Evolutionary conservation across 208 protist species (phyloP), one percentile per base, ranked within the genome.

Genomic region (Leishmania aethiopica): DNA sequence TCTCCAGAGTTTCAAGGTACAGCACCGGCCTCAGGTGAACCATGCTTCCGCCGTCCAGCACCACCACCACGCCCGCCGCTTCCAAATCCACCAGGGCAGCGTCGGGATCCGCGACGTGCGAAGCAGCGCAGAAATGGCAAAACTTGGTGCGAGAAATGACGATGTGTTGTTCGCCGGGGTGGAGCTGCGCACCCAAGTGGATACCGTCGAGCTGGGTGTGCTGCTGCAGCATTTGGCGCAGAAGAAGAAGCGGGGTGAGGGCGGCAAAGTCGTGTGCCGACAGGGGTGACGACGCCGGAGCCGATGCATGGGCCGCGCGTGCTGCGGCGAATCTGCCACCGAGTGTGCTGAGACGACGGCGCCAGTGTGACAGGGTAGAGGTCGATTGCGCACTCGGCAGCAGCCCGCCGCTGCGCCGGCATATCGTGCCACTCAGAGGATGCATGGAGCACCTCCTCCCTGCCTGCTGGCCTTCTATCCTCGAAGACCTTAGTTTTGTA

Each of bases 11-110:
- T 35, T 92, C 83, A 0, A 94, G 82, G 55, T 92, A 92, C 42
- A 91, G 83, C 53, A 87, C 90, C 2, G 94, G 92, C 2, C 90
- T 87, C 35, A 97, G 85, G 60, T 97, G 94, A 1, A 96, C 76
- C 15, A 86, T 77, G 59, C 35, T 28, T 1, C 92, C 92, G 35
- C 79, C 84, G 51, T 86, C 84, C 22, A 97, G 83, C 13, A 87
- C 82, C 7, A 97, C 89, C 32, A 95, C 89, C 1, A 88, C 77
- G 5, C 85, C 92, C 6, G 91, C 85, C 5, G 93, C 92, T 22
- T 80, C 83, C 22, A 97, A 76, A 17, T 87, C 73, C 7, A 57
- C 19, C 40, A 95, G 80, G 13, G 94, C 94, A 1, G 72, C 72
- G 1, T 86, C 82, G 11, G 84, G 81, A 60, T 95, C 85, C 6